Percentiles rank a stretch among this genome's conserved stretches.
Evolutionary conservation across 257 asterid species (phyloP).

Genomic region (Nicotiana benthamiana): DNA sequence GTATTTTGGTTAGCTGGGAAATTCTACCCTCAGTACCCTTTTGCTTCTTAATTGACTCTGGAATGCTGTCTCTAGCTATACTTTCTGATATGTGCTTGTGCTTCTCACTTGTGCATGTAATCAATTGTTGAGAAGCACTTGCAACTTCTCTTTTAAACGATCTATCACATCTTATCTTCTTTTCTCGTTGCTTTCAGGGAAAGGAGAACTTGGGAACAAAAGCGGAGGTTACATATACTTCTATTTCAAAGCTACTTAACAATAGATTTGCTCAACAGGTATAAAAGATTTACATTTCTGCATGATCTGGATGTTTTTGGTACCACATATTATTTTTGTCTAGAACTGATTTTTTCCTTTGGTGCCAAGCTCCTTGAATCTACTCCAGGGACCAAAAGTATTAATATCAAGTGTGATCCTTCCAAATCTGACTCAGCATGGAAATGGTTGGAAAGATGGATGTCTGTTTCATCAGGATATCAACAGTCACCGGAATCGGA

Average conservation of each 20-base stretch:
- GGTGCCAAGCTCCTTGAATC: slow-evolving; percentile 69
- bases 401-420: slow-evolving; percentile 86
- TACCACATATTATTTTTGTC: neutral
- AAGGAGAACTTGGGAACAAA: slow-evolving; percentile 23
- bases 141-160: neutral
- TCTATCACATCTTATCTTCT: neutral
- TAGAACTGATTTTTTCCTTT: slow-evolving; percentile 20
- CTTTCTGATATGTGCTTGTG: neutral
- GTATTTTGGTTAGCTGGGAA: neutral
- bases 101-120: too few relatives aligned
- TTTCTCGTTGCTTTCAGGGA: slow-evolving; percentile 35
- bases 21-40: too few relatives aligned
- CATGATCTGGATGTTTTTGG: neutral
- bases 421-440: slow-evolving; percentile 76
- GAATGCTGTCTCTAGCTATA: neutral
- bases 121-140: neutral
- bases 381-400: slow-evolving; percentile 46
- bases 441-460: slow-evolving; percentile 98
- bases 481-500: slow-evolving; percentile 22
- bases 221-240: slow-evolving; percentile 30
- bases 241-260: slow-evolving; percentile 73
- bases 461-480: slow-evolving; percentile 54
- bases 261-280: slow-evolving; percentile 94
- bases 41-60: neutral
- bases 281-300: slow-evolving; percentile 11